These are phyloP conservation scores for Beta lomatogona DNA, from an alignment of 179 eudicot species.

Conservation along the genomic window DNA sequence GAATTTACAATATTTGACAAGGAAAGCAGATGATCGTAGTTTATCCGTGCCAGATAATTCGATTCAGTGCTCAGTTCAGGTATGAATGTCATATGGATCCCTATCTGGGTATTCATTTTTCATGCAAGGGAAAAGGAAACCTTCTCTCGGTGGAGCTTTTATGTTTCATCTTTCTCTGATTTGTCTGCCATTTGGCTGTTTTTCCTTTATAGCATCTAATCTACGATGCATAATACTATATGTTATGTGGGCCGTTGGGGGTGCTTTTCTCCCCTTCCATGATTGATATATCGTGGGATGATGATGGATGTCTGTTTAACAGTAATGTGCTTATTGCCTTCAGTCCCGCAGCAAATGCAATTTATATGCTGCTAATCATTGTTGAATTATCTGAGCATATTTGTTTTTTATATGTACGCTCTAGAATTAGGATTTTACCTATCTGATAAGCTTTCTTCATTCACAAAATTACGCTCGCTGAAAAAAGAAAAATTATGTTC, in stretches of 20 bases:
- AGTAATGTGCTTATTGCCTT: background rate
- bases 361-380: background rate
- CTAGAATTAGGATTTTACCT: too few species aligned
- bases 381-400: constrained; percentile 1
- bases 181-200: too few species aligned
- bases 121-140: background rate
- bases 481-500: too few species aligned
- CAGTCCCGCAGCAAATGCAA: background rate
- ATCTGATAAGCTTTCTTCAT: too few species aligned
- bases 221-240: too few species aligned
- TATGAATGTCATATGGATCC: constrained; percentile 18
- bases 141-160: background rate
- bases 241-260: too few species aligned
- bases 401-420: background rate
- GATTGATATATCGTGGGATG: background rate
- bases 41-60: constrained; percentile 35
- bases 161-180: background rate
- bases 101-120: background rate
- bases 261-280: background rate
- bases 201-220: too few species aligned
- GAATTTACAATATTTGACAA: constrained; percentile 47
- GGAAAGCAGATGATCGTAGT: constrained; percentile 36
- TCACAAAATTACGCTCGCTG: too few species aligned
- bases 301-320: background rate
- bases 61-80: constrained; percentile 51